Evolutionary conservation across 1,284 basidiomycete genomes (phyloP), one percentile per base, ranked within the genome.

Genomic region (Rhodotorula sp.): DNA sequence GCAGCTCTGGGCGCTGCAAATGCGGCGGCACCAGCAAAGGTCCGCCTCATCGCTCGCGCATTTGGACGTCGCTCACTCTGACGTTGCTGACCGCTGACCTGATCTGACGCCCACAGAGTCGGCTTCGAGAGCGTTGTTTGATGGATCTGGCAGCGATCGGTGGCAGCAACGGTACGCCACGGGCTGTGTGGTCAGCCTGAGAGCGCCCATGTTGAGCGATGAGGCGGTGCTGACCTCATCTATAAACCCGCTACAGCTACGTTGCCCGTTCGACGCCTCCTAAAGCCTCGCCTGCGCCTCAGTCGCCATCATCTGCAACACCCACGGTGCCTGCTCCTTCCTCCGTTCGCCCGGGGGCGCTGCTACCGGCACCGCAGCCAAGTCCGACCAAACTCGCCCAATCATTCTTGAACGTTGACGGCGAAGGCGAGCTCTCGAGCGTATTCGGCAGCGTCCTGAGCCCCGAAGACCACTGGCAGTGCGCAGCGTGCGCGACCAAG

Each of bases 381-480:
- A 48, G 46, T 30, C n/a, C 67, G n/a, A 46, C 57, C 26, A 44
- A 48, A 26, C 57, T 48, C 44, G 26, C 53, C 12, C 56, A 26
- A 44, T 29, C 57, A 8, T 64, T 64, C 59, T 33, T 60, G 18
- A 20, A 26, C 26, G 56, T 55, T 33, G 49, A 48, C 18, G 68
- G 18, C 33, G 67, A 64, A 24, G 46, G 59, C 26, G 73, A 75
- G 37, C 66, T 72, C 1, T 61, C 49, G 15, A 62, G 64, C 49
- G 72, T 71, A 6, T 75, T 75, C 26, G 73, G 73, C 7, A 62
- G 61, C 26, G 70, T 75, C 0, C 29, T 75, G 29, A 69, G 68
- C 33, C 69, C 69, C 0, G 60, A 64, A n/a, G 71, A 73, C 22
- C 66, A 71, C 22, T 71, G 69, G 74, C 48, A 59, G 15, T 75